A percentile compares a stretch with the other conserved stretches of the same genome.
Conservation (phyloP, 2,329 filamentous ascomycete species). For the Exserohilum turcica region DNA sequence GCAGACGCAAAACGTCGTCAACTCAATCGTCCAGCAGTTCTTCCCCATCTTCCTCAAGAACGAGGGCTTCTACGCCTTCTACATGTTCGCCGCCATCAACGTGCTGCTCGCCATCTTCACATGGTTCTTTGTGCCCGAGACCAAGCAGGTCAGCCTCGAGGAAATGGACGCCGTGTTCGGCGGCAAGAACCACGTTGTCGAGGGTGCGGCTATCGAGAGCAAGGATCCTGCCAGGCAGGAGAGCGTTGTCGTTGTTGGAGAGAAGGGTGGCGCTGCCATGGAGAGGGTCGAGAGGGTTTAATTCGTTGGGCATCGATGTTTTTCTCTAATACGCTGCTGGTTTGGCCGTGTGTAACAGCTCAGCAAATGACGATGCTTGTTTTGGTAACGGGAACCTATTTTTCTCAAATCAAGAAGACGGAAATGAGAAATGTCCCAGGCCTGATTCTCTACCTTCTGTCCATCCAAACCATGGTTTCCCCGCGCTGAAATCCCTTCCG, state of each 20-base stretch:
- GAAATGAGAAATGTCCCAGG: no score
- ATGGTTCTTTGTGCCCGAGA: constrained; percentile 52
- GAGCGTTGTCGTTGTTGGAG: constrained; percentile 26
- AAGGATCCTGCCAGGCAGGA: constrained; percentile 43
- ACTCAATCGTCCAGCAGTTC: constrained; percentile 71
- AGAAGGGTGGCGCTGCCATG: constrained; percentile 27
- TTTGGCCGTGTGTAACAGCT: background rate
- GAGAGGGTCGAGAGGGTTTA: constrained; percentile 16
- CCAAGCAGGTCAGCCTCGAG: constrained; percentile 56
- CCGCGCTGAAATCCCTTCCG: no score
- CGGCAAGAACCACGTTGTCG: constrained; percentile 61
- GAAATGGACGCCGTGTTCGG: constrained; percentile 64
- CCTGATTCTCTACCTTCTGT: no score
- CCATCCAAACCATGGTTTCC: no score
- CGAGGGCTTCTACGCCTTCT: constrained; percentile 61
- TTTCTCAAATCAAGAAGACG: no score
- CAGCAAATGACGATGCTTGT: no score
- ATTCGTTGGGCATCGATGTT: no score
- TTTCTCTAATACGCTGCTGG: no score
- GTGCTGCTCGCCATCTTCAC: constrained; percentile 49
- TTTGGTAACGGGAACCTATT: no score
- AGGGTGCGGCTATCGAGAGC: constrained; percentile 56
- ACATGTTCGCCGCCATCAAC: constrained; percentile 60
- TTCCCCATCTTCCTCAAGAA: constrained; percentile 70
- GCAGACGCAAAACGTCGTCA: constrained; percentile 64